Percentiles rank a stretch among this genome's conserved stretches.
Evolutionary conservation across 179 eudicot genomes (phyloP).

Genomic region (Silene vulgaris): DNA sequence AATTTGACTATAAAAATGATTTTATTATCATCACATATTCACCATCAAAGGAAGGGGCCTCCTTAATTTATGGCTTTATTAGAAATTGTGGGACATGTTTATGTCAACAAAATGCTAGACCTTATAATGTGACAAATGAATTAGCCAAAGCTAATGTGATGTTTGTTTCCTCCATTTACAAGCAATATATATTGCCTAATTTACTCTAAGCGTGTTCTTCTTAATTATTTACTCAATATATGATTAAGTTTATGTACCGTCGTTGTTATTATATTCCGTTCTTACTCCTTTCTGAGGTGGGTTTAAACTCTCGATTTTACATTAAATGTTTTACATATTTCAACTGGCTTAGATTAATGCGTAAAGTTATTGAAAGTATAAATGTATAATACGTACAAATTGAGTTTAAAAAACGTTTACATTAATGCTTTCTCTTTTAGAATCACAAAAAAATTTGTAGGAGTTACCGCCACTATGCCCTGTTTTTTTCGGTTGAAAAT

Average conservation of each 20-base stretch:
- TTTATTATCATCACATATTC: conserved; percentile 14
- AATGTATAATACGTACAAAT: too few relatives aligned
- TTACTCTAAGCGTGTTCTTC: conserved; percentile 34
- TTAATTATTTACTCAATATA: conserved; percentile 19
- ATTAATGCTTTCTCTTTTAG: too few relatives aligned
- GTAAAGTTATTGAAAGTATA: too few relatives aligned
- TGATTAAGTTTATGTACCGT: not conserved
- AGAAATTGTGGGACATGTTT: conserved; percentile 23
- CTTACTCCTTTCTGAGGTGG: not conserved
- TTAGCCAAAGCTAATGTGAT: conserved; percentile 25
- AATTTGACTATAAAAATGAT: conserved; percentile 23
- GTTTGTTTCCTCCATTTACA: conserved; percentile 33
- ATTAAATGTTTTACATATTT: too few relatives aligned
- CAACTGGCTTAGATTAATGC: too few relatives aligned
- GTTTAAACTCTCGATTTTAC: not conserved
- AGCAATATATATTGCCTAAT: conserved; percentile 21
- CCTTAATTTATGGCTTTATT: conserved; percentile 34
- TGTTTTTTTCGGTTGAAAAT: too few relatives aligned
- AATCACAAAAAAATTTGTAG: too few relatives aligned
- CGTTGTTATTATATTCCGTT: too few relatives aligned
- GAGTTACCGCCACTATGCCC: too few relatives aligned
- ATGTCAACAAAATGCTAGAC: conserved; percentile 33
- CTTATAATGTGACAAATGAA: conserved; percentile 33
- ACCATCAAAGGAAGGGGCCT: conserved; percentile 8
- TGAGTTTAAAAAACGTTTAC: too few relatives aligned